These are phyloP conservation scores for Suillus lakei DNA, from an alignment of 768 basidiomycete genomes.

Conservation along the genomic window DNA sequence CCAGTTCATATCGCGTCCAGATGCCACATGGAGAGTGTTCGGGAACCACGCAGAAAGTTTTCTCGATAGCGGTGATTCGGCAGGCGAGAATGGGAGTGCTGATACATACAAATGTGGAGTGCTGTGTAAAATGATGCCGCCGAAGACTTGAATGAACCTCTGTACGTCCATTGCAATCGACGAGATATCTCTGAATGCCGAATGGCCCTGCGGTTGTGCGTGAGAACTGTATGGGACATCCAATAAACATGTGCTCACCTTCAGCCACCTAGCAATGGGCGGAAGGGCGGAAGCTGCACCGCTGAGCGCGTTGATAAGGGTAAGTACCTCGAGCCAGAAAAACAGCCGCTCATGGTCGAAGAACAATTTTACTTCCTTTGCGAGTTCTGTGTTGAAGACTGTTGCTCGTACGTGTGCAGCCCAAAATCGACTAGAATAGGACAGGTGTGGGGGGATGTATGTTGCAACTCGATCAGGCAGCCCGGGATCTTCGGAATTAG, in stretches of 20 bases:
- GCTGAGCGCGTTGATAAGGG: too few species aligned
- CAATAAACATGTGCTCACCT: not conserved
- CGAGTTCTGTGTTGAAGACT: not conserved
- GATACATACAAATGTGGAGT: slow-evolving; percentile 27
- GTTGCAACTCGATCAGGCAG: too few species aligned
- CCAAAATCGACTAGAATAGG: slow-evolving; percentile 19
- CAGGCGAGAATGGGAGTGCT: too few species aligned
- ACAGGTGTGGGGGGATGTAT: slow-evolving; percentile 9
- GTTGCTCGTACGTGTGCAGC: slow-evolving; percentile 9
- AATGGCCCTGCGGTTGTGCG: too few species aligned
- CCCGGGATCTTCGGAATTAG: slow-evolving; percentile 29
- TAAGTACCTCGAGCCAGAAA: too few species aligned
- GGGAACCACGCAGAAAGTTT: too few species aligned
- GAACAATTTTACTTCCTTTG: not conserved
- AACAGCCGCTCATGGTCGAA: slow-evolving; percentile 10
- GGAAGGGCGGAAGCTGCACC: not conserved
- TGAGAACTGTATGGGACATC: too few species aligned
- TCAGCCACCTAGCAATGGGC: not conserved
- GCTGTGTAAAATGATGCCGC: slow-evolving; percentile 15
- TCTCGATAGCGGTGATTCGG: too few species aligned
- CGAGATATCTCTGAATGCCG: too few species aligned
- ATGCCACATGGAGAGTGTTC: too few species aligned
- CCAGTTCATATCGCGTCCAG: too few species aligned
- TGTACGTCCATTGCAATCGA: slow-evolving; percentile 10
- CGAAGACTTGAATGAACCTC: slow-evolving; percentile 21